Base-by-base conservation (phyloP, 2,329 filamentous ascomycete genomes). In the Talaromyces sp. region DNA sequence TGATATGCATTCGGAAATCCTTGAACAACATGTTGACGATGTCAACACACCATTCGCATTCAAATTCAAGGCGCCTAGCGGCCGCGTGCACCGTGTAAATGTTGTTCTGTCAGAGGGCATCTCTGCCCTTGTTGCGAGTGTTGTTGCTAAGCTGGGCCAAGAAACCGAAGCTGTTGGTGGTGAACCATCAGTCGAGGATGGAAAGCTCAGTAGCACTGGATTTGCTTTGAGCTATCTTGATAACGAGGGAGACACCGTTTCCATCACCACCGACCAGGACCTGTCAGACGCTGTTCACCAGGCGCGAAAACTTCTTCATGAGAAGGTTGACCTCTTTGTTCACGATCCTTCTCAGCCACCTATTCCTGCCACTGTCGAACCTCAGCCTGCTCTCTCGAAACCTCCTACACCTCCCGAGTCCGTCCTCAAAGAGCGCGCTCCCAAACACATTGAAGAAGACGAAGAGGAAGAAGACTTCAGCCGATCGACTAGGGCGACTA, bases 61-160 rank as follows among this genome's bases (percentile, higher is more conserved):
- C 88, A 99, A 99, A 79, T 99, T 99, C 86, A 98, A 98, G 83
- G 93, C 95, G 1, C 95, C 95, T 1, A 93, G 92, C 71, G 95
- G 94, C 54, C 91, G 95, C 61, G 93, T 98, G 19, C 95, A 99
- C 79, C 89, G 95, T 63, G 82, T 99, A 60, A 95, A 98, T 73
- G 89, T 97, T 33, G 83, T 88, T 62, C 90, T 93, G 11, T 87
- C 90, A 25, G 87, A 92, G 63, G 95, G 95, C 49, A 87, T 99
- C 68, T 87, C 86, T 22, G 87, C 92, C 49, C 88, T 99, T 66
- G 88, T 98, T 33, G 78, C 84, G 31, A 88, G 86, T 66, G 92
- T 99, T 6, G 87, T 88, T 6, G 85, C 88, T 64, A 99, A 99
- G 82, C 87, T 99, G 15, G 94, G 94, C 27, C 78, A 82, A 17